Base-by-base conservation (phyloP, 2,329 filamentous ascomycete species). In the Magnaporthales sp. region DNA sequence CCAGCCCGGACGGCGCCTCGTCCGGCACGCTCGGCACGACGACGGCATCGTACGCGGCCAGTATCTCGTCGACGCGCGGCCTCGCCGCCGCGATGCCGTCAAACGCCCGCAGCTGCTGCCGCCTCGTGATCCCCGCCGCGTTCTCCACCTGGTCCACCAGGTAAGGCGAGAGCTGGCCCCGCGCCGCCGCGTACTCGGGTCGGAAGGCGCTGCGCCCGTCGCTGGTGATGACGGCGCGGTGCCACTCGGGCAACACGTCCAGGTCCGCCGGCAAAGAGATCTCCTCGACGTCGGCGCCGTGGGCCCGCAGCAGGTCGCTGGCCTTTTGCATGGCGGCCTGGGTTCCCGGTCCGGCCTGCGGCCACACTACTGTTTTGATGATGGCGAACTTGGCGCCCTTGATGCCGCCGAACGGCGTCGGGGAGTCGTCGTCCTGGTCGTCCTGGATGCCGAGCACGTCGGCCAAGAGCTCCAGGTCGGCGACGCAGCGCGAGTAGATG, bases 11-110 rank as follows among this genome's bases (percentile, higher is more conserved):
- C 0, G 87, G 86, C 0, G 87, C 87, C 69, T 87, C 86, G 66
- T 87, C 88, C 0, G 81, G 71, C 0, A 83, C 84, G 70, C 86
- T 88, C 0, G 87, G 87, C 0, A 81, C 83, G 10, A 90, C 69
- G 0, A 89, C 77, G 0, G 84, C 85, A 15, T 79, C 81, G 67
- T 87, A 89, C 19, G 75, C 72, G 0, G 74, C 74, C 0, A 81
- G 79, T 4, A 89, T 78, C 1, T 73, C 76, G 70, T 90, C 87
- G 4, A 85, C 80, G 22, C 80, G 76, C 0, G 86, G 84, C 31
- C 87, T 75, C 19, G 86, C 75, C 0, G 78, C 77, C 0, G 85
- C 83, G 22, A 85, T 79, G 0, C 77, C 76, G 69, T 90, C 86
- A 58, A 84, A 84, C 0, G 85, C 84, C 8, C 83, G 77, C 0